Evolutionary conservation across 2,329 filamentous ascomycete genomes (phyloP).

Genomic region (Harringtonia lauricola): DNA sequence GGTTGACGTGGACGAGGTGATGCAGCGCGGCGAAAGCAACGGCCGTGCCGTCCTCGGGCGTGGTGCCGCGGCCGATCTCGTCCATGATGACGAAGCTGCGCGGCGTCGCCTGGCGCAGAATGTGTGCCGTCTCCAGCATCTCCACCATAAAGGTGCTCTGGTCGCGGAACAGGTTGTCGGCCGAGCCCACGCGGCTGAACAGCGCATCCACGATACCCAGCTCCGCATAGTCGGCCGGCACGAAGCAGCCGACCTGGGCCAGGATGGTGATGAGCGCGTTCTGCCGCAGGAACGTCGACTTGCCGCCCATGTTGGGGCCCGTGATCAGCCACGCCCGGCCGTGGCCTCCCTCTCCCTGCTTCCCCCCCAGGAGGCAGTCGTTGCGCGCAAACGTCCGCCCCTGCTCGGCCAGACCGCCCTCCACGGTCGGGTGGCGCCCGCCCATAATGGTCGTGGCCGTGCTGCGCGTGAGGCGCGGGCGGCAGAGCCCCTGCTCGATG

Average conservation of each 20-base stretch:
- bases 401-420: constrained; percentile 66
- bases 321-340: constrained; percentile 58
- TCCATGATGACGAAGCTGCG: constrained; percentile 96
- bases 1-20: constrained; percentile 69
- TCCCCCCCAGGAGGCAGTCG: constrained; percentile 46
- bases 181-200: constrained; percentile 86
- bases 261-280: constrained; percentile 91
- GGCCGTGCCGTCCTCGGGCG: constrained; percentile 81
- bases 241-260: constrained; percentile 85
- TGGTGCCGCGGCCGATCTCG: constrained; percentile 90
- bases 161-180: constrained; percentile 87
- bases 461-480: constrained; percentile 59
- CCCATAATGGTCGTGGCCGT: constrained; percentile 66
- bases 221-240: constrained; percentile 77
- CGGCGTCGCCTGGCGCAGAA: constrained; percentile 72
- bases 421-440: constrained; percentile 87
- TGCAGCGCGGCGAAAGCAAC: constrained; percentile 82
- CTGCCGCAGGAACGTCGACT: constrained; percentile 90
- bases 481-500: constrained; percentile 57
- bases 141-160: constrained; percentile 99
- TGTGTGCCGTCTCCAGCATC: constrained; percentile 92
- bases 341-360: constrained; percentile 38
- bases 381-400: constrained; percentile 54
- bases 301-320: constrained; percentile 96
- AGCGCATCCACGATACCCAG: constrained; percentile 92